These are phyloP conservation scores for Arthrocladium fulminans DNA, from an alignment of 2,329 filamentous ascomycete species.

Conservation along the genomic window DNA sequence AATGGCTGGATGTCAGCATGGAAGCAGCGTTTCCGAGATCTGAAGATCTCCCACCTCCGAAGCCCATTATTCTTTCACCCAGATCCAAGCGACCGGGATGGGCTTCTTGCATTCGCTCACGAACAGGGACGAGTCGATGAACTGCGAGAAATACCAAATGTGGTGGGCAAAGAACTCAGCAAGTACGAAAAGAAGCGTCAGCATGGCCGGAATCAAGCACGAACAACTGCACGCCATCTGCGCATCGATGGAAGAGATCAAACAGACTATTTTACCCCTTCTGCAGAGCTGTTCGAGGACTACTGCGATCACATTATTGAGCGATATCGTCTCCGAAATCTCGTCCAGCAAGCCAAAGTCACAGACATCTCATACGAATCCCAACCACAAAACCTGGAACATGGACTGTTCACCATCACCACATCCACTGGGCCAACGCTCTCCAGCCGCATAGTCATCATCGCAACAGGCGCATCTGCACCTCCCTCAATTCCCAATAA, in stretches of 20 bases:
- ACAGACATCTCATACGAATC: slow-evolving; percentile 52
- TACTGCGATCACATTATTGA: slow-evolving; percentile 51
- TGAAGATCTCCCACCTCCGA: slow-evolving; percentile 62
- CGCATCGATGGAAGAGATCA: slow-evolving; percentile 58
- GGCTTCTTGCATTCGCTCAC: slow-evolving; percentile 60
- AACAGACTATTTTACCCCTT: slow-evolving; percentile 62
- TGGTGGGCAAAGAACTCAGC: slow-evolving; percentile 70
- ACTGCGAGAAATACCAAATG: slow-evolving; percentile 60
- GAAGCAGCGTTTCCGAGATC: slow-evolving; percentile 58
- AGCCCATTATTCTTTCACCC: slow-evolving; percentile 80
- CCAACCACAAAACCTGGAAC: slow-evolving; percentile 32
- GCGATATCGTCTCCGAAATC: slow-evolving; percentile 49
- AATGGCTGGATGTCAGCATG: slow-evolving; percentile 61
- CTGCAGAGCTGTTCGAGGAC: slow-evolving; percentile 51
- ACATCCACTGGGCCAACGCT: slow-evolving; percentile 46
- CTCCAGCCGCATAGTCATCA: slow-evolving; percentile 55
- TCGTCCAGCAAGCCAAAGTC: slow-evolving; percentile 54
- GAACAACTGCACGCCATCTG: slow-evolving; percentile 30
- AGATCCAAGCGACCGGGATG: slow-evolving; percentile 66
- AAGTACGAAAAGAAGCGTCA: slow-evolving; percentile 68
- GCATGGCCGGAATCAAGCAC: slow-evolving; percentile 31
- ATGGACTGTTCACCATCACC: slow-evolving; percentile 56
- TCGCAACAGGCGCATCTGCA: slow-evolving; percentile 63
- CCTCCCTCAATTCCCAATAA: slow-evolving; percentile 23
- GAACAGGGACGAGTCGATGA: slow-evolving; percentile 53